Conservation (phyloP, 2,329 filamentous ascomycete species). For the Fulvia fulva region DNA sequence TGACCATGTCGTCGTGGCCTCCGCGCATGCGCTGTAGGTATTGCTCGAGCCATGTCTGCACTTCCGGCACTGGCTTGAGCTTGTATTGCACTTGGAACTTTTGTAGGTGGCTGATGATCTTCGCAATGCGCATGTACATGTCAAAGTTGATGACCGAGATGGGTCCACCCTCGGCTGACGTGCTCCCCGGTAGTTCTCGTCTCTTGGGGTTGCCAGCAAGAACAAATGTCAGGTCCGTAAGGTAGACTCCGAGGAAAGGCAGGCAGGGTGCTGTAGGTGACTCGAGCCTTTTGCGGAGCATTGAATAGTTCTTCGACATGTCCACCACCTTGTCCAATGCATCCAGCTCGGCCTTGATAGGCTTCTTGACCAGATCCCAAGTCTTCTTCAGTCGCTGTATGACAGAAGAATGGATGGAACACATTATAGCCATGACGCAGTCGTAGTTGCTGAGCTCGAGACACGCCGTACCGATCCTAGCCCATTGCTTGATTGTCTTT, state of each 20-base stretch:
- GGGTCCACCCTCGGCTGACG: constrained; percentile 56
- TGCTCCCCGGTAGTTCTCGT: constrained; percentile 63
- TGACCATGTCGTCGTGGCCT: constrained; percentile 58
- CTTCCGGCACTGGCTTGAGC: constrained; percentile 74
- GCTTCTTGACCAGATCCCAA: constrained; percentile 83
- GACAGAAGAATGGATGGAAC: constrained; percentile 85
- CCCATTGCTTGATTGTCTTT: constrained; percentile 91
- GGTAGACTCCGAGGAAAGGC: constrained; percentile 91
- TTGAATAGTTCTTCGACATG: constrained; percentile 84
- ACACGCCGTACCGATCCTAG: constrained; percentile 86
- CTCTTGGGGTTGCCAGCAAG: constrained; percentile 89
- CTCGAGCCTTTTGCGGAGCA: constrained; percentile 75
- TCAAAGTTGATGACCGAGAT: constrained; percentile 93
- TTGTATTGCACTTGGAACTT: constrained; percentile 93
- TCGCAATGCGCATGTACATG: constrained; percentile 90
- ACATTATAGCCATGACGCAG: constrained; percentile 93
- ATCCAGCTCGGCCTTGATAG: constrained; percentile 75
- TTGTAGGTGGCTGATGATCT: constrained; percentile 92
- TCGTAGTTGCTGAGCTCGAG: constrained; percentile 93
- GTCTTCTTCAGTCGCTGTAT: constrained; percentile 84
- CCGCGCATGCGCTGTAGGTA: constrained; percentile 74
- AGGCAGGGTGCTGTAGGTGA: constrained; percentile 81
- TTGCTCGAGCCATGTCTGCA: constrained; percentile 87
- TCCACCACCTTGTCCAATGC: constrained; percentile 81
- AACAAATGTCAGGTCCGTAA: constrained; percentile 93